Base-by-base conservation (phyloP, 805 yeast species). In the Nadsonia fulvescens region DNA sequence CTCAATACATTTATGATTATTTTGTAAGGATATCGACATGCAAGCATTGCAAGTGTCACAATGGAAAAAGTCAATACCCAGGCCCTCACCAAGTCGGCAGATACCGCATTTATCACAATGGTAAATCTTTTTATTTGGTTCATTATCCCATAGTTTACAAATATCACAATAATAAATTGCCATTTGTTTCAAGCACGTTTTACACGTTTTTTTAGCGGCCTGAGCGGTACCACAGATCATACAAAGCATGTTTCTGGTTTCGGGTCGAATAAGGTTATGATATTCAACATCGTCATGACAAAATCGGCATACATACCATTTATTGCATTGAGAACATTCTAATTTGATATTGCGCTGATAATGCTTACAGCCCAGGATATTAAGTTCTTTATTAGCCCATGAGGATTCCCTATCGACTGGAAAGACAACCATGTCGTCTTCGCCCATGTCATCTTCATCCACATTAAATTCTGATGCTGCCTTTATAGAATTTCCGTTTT, bases 101-200 rank as follows among this genome's bases (percentile, higher is more conserved):
- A 86, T 81, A 1, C 93, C 93, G 54, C 96, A 83, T 38, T 72
- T 76, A 38, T 71, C 78, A 47, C 96, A 83, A 46, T 83, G 96
- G 43, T 82, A 83, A 13, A 83, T 82, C 34, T 75, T 75, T 42
- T 79, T 81, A 22, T 60, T 53, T 6, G 66, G 56, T 25, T 65
- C 70, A 43, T 79, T 89, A 44, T 82, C 94, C 56, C 75, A 86
- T 14, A 83, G 58, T 32, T 68, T 72, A 53, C 96, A 83, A 25
- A 57, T 64, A 4, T 54, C 57, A 49, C 96, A 83, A 44, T 65
- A 81, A 46, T 86, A 82, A 29, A 63, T 54, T 18, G 92, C 79
- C 45, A 83, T 58, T 26, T 63, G 65, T 24, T 51, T 55, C 22
- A 63, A 67, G 52, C 95, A 83, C 33, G 63, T 57, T 16, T 58